Evolutionary conservation across 495 filamentous ascomycete genomes (phyloP), one percentile per base, ranked within the genome.

Genomic region (Copromyces sp.): DNA sequence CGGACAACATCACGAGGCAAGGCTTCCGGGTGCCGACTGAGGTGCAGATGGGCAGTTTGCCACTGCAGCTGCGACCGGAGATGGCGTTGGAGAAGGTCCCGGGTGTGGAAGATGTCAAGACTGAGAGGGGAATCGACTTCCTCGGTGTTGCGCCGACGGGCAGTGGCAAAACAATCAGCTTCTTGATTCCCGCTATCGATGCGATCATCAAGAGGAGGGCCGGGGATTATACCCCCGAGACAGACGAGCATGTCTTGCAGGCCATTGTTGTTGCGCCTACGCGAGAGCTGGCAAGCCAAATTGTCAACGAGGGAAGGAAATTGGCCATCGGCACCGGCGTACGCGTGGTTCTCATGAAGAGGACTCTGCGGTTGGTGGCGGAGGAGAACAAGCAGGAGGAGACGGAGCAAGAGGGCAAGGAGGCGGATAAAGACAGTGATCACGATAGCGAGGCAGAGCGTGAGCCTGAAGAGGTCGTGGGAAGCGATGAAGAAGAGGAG

Each of bases 131-230:
- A 4, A 74, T 92, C 3, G 91, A 98, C 86, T 87, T 99, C 39
- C 77, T 99, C 41, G 90, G 91, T 4, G 90, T 98, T 41, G 95
- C 95, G 16, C 96, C 96, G 3, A 99, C 95, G 4, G 95, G 95
- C 24, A 97, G 94, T 78, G 95, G 95, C n/a, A 99, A 99, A 83
- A 98, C 95, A 0, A 80, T 98, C 71, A 92, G 93, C 4, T 99
- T 97, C 77, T 80, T 98, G 78, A 91, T 99, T 37, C 93, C 94
- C 0, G 85, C 93, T 20, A 86, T 98, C 69, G 90, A 97, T 78
- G 85, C 87, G 68, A 88, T 95, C 65, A 83, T 95, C 39, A 83
- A 83, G 75, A 77, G 80, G 73, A 81, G 81, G 42, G 77, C 82
- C 69, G 81, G 85, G 59, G 70, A 77, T 17, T 65, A 65, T 16